Conservation (phyloP, 2,329 filamentous ascomycete genomes). For the Fusarium floridanum region DNA sequence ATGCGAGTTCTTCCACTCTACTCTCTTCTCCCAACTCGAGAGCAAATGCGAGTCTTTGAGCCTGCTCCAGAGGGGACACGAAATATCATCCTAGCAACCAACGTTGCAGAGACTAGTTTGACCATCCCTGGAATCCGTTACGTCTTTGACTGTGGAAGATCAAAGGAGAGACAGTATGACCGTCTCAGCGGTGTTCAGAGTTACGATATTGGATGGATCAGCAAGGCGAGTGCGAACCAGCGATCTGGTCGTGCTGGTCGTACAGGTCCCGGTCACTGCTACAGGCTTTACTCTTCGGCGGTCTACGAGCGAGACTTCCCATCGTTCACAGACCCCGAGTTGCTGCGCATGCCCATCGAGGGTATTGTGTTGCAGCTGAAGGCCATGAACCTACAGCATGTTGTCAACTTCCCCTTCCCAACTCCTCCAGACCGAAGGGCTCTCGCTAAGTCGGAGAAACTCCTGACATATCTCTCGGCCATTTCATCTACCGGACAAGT, state of each 20-base stretch:
- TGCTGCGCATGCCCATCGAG: constrained; percentile 92
- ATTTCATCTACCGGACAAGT: constrained; percentile 79
- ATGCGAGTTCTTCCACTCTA: constrained; percentile 95
- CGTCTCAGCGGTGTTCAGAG: constrained; percentile 91
- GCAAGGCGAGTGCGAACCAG: constrained; percentile 94
- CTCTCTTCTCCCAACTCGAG: constrained; percentile 88
- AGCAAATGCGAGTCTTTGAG: constrained; percentile 93
- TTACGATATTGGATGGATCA: constrained; percentile 96
- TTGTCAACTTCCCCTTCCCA: constrained; percentile 96
- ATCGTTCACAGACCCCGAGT: constrained; percentile 88
- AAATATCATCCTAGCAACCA: constrained; percentile 91
- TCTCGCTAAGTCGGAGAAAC: constrained; percentile 85
- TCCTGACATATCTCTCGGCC: constrained; percentile 88
- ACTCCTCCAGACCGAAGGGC: constrained; percentile 85
- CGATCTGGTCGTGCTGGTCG: constrained; percentile 93
- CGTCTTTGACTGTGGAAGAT: constrained; percentile 93
- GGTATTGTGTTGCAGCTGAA: constrained; percentile 94
- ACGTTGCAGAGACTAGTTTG: constrained; percentile 96
- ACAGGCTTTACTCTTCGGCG: constrained; percentile 92
- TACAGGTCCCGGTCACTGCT: constrained; percentile 96
- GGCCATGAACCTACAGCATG: constrained; percentile 89
- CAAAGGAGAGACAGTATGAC: constrained; percentile 93
- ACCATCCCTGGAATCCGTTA: constrained; percentile 96
- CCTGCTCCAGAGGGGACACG: constrained; percentile 84
- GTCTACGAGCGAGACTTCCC: constrained; percentile 92